Conservation (phyloP, 202 grass and related monocot genomes). For the Brachypodium distachyon region DNA sequence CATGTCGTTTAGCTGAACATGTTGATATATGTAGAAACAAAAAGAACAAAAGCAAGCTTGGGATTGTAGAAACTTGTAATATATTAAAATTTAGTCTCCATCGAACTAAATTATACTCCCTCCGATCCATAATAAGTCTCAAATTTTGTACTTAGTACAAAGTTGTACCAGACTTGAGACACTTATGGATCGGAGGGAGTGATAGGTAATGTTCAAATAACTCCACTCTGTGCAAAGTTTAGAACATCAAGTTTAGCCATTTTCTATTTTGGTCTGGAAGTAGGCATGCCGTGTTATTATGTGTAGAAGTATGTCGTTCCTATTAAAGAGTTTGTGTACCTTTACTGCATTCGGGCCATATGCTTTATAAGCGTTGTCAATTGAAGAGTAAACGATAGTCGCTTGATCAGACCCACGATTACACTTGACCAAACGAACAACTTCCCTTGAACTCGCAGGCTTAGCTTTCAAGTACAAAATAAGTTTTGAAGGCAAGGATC, state of each 20-base stretch:
- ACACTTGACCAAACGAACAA: conserved; percentile 73
- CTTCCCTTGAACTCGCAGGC: conserved; percentile 58
- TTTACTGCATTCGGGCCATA: conserved; percentile 71
- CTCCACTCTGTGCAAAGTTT: neutral
- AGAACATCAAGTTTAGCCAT: neutral
- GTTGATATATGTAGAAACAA: neutral
- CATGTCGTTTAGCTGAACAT: neutral
- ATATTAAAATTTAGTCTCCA: neutral
- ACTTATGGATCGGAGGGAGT: too few relatives aligned
- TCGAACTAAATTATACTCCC: conserved; percentile 2
- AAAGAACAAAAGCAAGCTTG: neutral
- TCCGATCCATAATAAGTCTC: too few relatives aligned
- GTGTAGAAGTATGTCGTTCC: neutral
- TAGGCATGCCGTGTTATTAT: conserved; percentile 1
- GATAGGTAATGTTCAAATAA: neutral
- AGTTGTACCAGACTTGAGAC: too few relatives aligned
- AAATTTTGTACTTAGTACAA: too few relatives aligned
- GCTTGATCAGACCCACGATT: conserved; percentile 64
- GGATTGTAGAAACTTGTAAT: neutral
- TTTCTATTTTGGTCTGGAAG: neutral
- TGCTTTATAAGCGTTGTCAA: conserved; percentile 62
- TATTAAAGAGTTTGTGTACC: conserved; percentile 36
- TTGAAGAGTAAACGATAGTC: conserved; percentile 54
- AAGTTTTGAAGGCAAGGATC: conserved; percentile 69
- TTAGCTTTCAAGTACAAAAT: conserved; percentile 85